These are phyloP conservation scores for Isatis tinctoria DNA, from an alignment of 345 rosid genomes.

Conservation along the genomic window DNA sequence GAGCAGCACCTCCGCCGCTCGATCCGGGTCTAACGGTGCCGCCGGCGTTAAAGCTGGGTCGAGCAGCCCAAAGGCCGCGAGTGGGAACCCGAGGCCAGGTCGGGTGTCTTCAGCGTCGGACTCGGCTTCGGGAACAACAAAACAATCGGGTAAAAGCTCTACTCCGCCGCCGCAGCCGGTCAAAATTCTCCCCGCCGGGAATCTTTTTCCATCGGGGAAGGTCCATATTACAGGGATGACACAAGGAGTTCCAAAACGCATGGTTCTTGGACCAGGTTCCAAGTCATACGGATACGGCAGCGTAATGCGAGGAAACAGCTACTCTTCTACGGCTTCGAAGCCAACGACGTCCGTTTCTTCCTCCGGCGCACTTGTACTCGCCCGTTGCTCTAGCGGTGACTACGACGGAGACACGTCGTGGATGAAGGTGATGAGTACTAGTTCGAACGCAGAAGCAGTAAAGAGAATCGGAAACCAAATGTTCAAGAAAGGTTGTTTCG, in stretches of 20 bases:
- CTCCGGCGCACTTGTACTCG: not conserved
- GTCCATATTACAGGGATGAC: slow-evolving; percentile 64
- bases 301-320: slow-evolving; percentile 55
- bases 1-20: slow-evolving; percentile 1
- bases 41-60: not conserved
- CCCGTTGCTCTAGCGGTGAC: not conserved
- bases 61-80: slow-evolving; percentile 41
- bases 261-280: slow-evolving; percentile 71
- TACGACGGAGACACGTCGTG: not conserved
- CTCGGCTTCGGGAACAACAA: slow-evolving; percentile 44
- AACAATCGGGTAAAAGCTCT: slow-evolving; percentile 48
- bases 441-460: slow-evolving; percentile 60
- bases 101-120: slow-evolving; percentile 28
- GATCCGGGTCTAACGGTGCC: not conserved
- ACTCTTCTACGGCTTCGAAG: not conserved
- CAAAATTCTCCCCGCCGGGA: slow-evolving; percentile 74
- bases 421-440: slow-evolving; percentile 10
- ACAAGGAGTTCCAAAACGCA: slow-evolving; percentile 45
- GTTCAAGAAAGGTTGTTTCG: slow-evolving; percentile 66
- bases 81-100: slow-evolving; percentile 33
- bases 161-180: slow-evolving; percentile 47
- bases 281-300: slow-evolving; percentile 90
- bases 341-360: not conserved
- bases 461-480: slow-evolving; percentile 75
- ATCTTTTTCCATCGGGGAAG: slow-evolving; percentile 78